A percentile compares a stretch with the other conserved stretches of the same genome.
phyloP scores from a whole-genome alignment of 495 filamentous ascomycete species.

The Astrothelium subdiscretum region DNA sequence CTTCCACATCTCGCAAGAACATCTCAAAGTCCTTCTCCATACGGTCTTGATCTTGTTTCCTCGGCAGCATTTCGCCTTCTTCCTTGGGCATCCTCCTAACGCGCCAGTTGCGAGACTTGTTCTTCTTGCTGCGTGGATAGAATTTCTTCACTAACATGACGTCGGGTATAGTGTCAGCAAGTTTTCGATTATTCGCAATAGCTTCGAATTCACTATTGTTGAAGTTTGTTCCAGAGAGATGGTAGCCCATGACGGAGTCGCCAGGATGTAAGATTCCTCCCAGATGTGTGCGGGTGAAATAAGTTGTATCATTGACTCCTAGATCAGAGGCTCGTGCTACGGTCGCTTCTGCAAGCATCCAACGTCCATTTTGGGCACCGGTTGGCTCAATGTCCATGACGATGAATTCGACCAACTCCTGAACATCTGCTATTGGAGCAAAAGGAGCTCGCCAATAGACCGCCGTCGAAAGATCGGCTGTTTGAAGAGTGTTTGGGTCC shows the following conservation, averaged over 20 bases:
- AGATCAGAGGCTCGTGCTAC: slow-evolving; percentile 81
- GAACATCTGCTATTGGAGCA: slow-evolving; percentile 65
- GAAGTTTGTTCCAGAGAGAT: slow-evolving; percentile 77
- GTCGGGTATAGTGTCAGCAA: slow-evolving; percentile 71
- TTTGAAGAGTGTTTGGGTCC: slow-evolving; percentile 85
- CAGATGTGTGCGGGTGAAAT: slow-evolving; percentile 80
- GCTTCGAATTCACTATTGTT: slow-evolving; percentile 78
- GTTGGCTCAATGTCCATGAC: slow-evolving; percentile 86
- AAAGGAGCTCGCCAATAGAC: slow-evolving; percentile 88
- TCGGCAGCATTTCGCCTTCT: slow-evolving; percentile 65
- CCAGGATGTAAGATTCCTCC: slow-evolving; percentile 78
- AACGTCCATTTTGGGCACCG: slow-evolving; percentile 65
- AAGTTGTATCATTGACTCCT: slow-evolving; percentile 74
- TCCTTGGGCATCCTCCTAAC: slow-evolving; percentile 88
- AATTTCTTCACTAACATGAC: slow-evolving; percentile 93
- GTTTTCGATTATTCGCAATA: slow-evolving; percentile 56
- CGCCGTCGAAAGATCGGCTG: slow-evolving; percentile 64
- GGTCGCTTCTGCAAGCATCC: slow-evolving; percentile 70
- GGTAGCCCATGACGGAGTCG: slow-evolving; percentile 86
- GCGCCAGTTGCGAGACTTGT: slow-evolving; percentile 75
- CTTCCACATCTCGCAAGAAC: slow-evolving; percentile 94
- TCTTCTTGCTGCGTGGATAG: slow-evolving; percentile 75
- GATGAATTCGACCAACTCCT: slow-evolving; percentile 82
- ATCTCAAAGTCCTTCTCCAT: slow-evolving; percentile 89
- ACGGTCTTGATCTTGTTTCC: slow-evolving; percentile 69